Base-by-base conservation (phyloP, 176 grass and related monocot genomes). In the Aegilops longissima region DNA sequence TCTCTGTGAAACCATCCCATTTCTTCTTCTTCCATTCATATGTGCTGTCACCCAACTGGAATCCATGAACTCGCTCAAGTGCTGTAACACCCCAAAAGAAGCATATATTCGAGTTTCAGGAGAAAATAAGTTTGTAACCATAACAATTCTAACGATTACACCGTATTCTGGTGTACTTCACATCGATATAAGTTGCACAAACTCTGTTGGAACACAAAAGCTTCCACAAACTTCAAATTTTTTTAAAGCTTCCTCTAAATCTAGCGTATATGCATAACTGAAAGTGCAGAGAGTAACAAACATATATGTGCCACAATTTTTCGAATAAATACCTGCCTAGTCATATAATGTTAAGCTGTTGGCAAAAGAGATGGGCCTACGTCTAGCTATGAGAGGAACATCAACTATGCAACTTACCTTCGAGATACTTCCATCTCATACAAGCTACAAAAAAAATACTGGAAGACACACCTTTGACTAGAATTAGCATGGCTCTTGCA, bases 21-120 rank as follows among this genome's bases (percentile, higher is more conserved):
- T 98, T 98, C 84, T 93, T 88, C 90, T 88, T 95, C 86, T 94
- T 88, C 93, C 93, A 98, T 52, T 96, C 93, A 25, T 86, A 21
- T 29, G 90, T 92, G 78, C 96, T 94, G 90, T 96, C 96, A 79
- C 96, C 96, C 61, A 98, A 87, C n/a, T 86, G 86, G 83, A 98
- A 98, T 90, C 92, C 88, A 88, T 96, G 90, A 78, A 98, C 74
- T 86, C 92, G 91, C 84, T 94, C 92, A 83, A 98, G 81, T 80
- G 88, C 96, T 98, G 92, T 4, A 31, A 90, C 34, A 54, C 9
- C 44, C 1, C n/a, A 59, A 80, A 27, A 42, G 31, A 90, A 56
- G 77, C 77, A 82, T 51, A 31, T 83, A 70, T 35, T 61, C 79
- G 12, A 87, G 35, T 72, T 68, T 75, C 23, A 84, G 21, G 81